Evolutionary conservation across 305 asterid genomes (phyloP), one percentile per base, ranked within the genome.

Genomic region (Solanum chacoense): DNA sequence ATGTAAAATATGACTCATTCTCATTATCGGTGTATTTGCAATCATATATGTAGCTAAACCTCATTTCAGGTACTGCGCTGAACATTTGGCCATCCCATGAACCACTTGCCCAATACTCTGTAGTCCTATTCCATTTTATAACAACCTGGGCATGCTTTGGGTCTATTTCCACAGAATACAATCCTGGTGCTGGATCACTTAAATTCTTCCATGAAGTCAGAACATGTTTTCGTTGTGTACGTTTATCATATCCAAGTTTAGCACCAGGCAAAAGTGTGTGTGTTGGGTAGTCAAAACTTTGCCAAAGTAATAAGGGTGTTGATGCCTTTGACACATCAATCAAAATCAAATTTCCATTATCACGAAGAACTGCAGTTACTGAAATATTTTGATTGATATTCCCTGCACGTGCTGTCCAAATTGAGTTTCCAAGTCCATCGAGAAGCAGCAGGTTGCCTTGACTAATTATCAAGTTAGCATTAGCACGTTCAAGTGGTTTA

Each of bases 1-100:
- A 95, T 1, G 95, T 95, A 90, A 94, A 92, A 88, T 94, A 95
- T 76, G 87, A 89, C 92, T 94, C 94, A 4, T 93, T 88, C 1
- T 5, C 85, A 34, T 89, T 89, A 84, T 95, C 85, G 1, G n/a
- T n/a, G n/a, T 4, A 42, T 12, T 18, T 42, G 1, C 18, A 42
- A 42, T 42, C 18, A 42, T 12, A 4, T 12, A 42, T 42, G 18
- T 12, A 42, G 55, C 18, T 42, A 0, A 42, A 12, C 6, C 55
- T 42, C 18, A 42, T 42, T 4, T 42, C 18, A 12, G 18, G 55
- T 12, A 42, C 55, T 42, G 55, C 0, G 18, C 55, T 42, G 55
- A 42, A 42, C 55, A 4, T 42, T 42, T 42, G 55, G 7, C 55
- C 55, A 4, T 12, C 18, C 18, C 55, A 42, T 42, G 55, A 42